Evolutionary conservation across 2,329 filamentous ascomycete genomes (phyloP).

Genomic region (Westerdykella aurantiaca): DNA sequence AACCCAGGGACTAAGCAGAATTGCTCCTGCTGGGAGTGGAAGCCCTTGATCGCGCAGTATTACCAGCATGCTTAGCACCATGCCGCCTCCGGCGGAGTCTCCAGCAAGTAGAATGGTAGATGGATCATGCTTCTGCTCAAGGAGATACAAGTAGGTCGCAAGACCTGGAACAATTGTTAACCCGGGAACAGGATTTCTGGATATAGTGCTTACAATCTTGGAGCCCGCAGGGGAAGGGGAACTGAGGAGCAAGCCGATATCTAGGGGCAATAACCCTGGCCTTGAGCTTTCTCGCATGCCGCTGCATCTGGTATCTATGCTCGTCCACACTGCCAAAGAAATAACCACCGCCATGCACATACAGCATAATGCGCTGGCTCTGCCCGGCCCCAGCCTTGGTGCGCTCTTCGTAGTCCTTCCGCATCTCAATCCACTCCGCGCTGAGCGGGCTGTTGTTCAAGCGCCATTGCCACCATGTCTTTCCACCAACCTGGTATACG

Average conservation of each 20-base stretch:
- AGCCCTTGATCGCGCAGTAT: slow-evolving; percentile 75
- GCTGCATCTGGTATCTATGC: slow-evolving; percentile 96
- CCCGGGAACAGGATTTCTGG: neutral
- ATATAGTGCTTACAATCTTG: slow-evolving; percentile 59
- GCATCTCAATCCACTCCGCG: slow-evolving; percentile 97
- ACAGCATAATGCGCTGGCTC: slow-evolving; percentile 77
- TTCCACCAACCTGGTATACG: slow-evolving; percentile 75
- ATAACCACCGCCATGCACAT: slow-evolving; percentile 90
- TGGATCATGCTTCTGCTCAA: slow-evolving; percentile 65
- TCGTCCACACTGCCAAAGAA: slow-evolving; percentile 95
- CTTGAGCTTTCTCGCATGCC: slow-evolving; percentile 89
- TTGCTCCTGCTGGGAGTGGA: slow-evolving; percentile 79
- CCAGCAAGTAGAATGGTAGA: slow-evolving; percentile 81
- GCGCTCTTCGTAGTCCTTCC: slow-evolving; percentile 67
- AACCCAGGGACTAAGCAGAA: slow-evolving; percentile 92
- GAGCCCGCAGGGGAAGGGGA: slow-evolving; percentile 88
- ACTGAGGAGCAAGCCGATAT: slow-evolving; percentile 87
- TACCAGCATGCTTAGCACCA: slow-evolving; percentile 75
- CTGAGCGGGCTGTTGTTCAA: slow-evolving; percentile 55
- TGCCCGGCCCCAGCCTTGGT: slow-evolving; percentile 53
- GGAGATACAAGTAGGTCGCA: slow-evolving; percentile 77
- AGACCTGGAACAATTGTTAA: slow-evolving; percentile 39
- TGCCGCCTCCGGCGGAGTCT: slow-evolving; percentile 88
- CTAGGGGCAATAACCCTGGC: slow-evolving; percentile 78
- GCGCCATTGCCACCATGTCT: slow-evolving; percentile 67